Percentiles rank a stretch among this genome's conserved stretches.
Evolutionary conservation across 2,329 filamentous ascomycete genomes (phyloP).

Genomic region (Stylonectria norvegica): DNA sequence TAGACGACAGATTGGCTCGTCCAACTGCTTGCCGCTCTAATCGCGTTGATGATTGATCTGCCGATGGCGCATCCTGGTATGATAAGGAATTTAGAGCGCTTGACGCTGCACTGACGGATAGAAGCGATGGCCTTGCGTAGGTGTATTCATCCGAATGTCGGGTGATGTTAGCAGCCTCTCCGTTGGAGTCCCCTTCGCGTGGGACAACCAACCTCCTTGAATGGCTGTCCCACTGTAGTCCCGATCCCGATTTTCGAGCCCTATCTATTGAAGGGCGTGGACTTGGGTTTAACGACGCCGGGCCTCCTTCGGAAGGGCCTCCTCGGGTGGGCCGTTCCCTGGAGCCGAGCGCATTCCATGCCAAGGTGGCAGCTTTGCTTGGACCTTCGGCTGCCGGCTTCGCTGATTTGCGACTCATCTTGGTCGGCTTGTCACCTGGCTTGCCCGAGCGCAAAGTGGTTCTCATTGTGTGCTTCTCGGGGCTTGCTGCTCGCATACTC

Average conservation of each 20-base stretch:
- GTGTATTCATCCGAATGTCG: constrained; percentile 42
- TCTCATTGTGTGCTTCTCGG: constrained; percentile 60
- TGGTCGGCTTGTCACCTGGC: constrained; percentile 40
- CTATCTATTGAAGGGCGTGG: constrained; percentile 32
- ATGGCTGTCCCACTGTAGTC: constrained; percentile 53
- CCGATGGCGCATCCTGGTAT: constrained; percentile 20
- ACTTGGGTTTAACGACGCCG: constrained; percentile 15
- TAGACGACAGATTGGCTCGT: constrained; percentile 10
- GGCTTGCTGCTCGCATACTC: constrained; percentile 50
- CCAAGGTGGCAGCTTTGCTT: constrained; percentile 61
- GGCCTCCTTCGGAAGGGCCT: constrained; percentile 22
- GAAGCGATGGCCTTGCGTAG: constrained; percentile 39
- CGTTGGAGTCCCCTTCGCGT: constrained; percentile 33
- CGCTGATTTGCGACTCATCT: constrained; percentile 38
- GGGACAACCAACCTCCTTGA: constrained; percentile 48
- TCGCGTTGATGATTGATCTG: constrained; percentile 16
- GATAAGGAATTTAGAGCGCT: constrained; percentile 46
- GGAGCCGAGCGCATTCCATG: constrained; percentile 52
- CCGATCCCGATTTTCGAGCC: constrained; percentile 28
- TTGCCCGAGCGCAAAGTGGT: constrained; percentile 56
- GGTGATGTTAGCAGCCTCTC: constrained; percentile 27
- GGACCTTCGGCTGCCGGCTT: constrained; percentile 49
- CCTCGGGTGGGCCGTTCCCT: constrained; percentile 34
- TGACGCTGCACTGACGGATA: constrained; percentile 55
- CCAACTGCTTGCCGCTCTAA: constrained; percentile 13